phyloP scores from a whole-genome alignment of 1,139 yeast species.

The Maudiozyma humilis region DNA sequence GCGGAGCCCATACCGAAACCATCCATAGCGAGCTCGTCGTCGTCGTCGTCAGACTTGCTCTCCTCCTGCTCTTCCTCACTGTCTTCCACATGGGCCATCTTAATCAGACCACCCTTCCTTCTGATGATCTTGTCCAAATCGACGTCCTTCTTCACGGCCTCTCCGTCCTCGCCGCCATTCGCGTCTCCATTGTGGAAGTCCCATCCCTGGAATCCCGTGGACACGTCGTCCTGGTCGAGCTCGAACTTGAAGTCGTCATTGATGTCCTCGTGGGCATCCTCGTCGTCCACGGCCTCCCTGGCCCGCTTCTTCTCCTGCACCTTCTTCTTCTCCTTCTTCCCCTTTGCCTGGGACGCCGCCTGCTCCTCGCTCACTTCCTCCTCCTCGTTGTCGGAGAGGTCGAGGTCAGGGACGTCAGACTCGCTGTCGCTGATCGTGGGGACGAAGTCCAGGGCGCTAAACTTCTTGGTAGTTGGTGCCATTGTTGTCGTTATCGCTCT shows the following conservation, averaged over 20 bases:
- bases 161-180: conserved; percentile 18
- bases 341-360: conserved; percentile 12
- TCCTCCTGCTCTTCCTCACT: conserved; percentile 35
- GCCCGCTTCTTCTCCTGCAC: conserved; percentile 30
- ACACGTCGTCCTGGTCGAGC: conserved; percentile 48
- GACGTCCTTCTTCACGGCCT: conserved; percentile 47
- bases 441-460: conserved; percentile 39
- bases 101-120: conserved; percentile 67
- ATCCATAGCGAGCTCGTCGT: conserved; percentile 56
- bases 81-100: conserved; percentile 42
- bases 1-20: conserved; percentile 66
- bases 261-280: conserved; percentile 45
- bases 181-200: conserved; percentile 50
- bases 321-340: conserved; percentile 24
- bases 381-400: conserved; percentile 41
- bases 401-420: conserved; percentile 51
- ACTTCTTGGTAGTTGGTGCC: conserved; percentile 11
- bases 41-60: conserved; percentile 35
- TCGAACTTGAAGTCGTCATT: conserved; percentile 66
- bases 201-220: conserved; percentile 65
- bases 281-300: conserved; percentile 28
- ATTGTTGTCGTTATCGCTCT: too few species aligned
- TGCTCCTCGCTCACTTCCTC: conserved; percentile 10
- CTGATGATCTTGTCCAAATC: conserved; percentile 79
- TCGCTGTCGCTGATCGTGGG: conserved; percentile 72